Percentiles rank a stretch among this genome's conserved stretches.
phyloP scores from a whole-genome alignment of 2,329 filamentous ascomycete species.

The Phyllachora maydis region DNA sequence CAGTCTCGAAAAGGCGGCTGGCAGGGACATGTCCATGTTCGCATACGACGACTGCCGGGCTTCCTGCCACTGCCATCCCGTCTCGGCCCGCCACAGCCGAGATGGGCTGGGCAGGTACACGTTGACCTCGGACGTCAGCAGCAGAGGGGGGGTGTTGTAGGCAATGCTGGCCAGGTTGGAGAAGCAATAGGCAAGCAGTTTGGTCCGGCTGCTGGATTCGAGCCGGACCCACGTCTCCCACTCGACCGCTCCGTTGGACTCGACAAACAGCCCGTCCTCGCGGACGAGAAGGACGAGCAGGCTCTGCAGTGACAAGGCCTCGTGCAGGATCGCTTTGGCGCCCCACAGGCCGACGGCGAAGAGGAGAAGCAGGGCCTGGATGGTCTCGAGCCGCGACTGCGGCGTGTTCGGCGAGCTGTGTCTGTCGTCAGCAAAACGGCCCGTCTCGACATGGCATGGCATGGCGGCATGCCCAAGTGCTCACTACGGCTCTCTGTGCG shows the following conservation, averaged over 20 bases:
- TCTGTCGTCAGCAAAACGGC: constrained; percentile 1
- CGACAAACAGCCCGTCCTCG: constrained; percentile 31
- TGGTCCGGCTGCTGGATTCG: constrained; percentile 35
- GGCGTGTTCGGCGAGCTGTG: constrained; percentile 36
- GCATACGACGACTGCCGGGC: constrained; percentile 28
- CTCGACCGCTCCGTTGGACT: constrained; percentile 22
- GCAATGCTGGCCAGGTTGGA: constrained; percentile 42
- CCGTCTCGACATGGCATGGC: background rate
- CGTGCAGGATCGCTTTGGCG: constrained; percentile 35
- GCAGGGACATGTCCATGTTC: constrained; percentile 28
- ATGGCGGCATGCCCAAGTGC: constrained; percentile 10
- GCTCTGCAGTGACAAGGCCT: constrained; percentile 37
- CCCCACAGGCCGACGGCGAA: constrained; percentile 41
- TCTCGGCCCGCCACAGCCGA: constrained; percentile 34
- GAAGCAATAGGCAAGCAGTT: constrained; percentile 38
- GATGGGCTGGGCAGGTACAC: constrained; percentile 31
- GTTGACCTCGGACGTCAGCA: constrained; percentile 38
- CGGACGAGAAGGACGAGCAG: constrained; percentile 34
- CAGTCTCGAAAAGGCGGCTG: constrained; percentile 33
- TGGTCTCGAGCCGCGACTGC: constrained; percentile 39
- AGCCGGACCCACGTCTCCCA: constrained; percentile 40
- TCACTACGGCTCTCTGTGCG: constrained; percentile 38
- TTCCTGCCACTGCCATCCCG: constrained; percentile 38
- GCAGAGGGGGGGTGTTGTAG: constrained; percentile 35
- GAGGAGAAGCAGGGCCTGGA: constrained; percentile 39